phyloP scores from a whole-genome alignment of 768 basidiomycete species.

The Rubroboletus pulcherrimus region DNA sequence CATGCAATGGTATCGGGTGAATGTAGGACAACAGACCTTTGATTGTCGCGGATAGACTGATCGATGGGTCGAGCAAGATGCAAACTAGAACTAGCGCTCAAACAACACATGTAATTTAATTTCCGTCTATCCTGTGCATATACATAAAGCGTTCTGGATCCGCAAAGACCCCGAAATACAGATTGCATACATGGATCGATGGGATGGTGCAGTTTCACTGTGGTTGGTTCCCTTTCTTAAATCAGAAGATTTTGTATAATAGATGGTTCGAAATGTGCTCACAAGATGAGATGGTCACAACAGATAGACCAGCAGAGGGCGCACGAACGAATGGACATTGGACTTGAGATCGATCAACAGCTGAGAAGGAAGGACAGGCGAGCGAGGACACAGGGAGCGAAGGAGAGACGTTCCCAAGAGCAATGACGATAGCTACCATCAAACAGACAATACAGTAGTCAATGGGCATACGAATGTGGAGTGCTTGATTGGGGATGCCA shows the following conservation, averaged over 20 bases:
- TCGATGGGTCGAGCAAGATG: background rate
- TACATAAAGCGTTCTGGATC: too few relatives aligned
- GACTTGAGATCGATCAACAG: background rate
- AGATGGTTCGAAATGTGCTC: too few relatives aligned
- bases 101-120: background rate
- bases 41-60: background rate
- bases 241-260: too few relatives aligned
- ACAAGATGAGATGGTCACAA: background rate
- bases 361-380: too few relatives aligned
- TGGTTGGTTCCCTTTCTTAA: too few relatives aligned
- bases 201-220: too few relatives aligned
- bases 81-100: background rate
- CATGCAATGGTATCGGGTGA: background rate
- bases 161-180: too few relatives aligned
- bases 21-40: background rate
- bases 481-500: background rate
- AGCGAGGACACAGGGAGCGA: too few relatives aligned
- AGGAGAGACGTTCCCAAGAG: background rate
- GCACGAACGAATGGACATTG: background rate
- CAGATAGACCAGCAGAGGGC: background rate
- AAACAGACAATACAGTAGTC: background rate
- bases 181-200: too few relatives aligned
- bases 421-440: background rate
- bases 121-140: background rate
- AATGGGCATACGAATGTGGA: background rate